These are phyloP conservation scores for Beauveria sp. DNA, from an alignment of 2,329 filamentous ascomycete genomes.

Conservation along the genomic window DNA sequence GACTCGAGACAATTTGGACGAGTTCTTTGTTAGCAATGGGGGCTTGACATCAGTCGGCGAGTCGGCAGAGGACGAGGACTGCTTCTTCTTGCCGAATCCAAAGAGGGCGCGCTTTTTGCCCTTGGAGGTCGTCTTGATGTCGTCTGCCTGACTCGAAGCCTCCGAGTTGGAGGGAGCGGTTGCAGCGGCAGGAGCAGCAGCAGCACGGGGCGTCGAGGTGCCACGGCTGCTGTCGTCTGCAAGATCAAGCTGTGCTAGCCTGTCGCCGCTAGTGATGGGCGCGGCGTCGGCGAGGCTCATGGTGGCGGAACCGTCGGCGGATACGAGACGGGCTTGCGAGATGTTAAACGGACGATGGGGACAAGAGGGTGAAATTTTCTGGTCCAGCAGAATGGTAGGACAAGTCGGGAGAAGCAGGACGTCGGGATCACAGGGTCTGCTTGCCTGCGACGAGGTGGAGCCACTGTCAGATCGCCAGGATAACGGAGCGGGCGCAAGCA, in stretches of 20 bases:
- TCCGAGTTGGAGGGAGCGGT: constrained; percentile 11
- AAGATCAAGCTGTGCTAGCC: constrained; percentile 13
- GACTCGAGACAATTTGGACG: constrained; percentile 27
- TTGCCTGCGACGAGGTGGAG: constrained; percentile 9
- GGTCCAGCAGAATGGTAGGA: not conserved
- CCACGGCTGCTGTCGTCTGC: constrained; percentile 21
- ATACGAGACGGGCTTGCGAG: not conserved
- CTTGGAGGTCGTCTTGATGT: constrained; percentile 16
- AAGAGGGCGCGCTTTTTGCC: constrained; percentile 53
- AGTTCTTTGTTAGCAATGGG: constrained; percentile 25
- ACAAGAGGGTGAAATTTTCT: not conserved
- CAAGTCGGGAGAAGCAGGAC: constrained; percentile 3
- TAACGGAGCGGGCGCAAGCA: constrained; percentile 5
- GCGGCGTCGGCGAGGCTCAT: constrained; percentile 11
- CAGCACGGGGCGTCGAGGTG: constrained; percentile 25
- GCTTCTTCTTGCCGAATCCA: constrained; percentile 56
- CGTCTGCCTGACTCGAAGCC: constrained; percentile 22
- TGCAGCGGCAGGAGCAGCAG: not conserved
- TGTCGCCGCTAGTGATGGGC: constrained; percentile 8
- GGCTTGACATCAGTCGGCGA: constrained; percentile 22
- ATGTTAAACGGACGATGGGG: not conserved
- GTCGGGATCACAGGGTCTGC: constrained; percentile 10
- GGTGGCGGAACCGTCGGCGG: not conserved
- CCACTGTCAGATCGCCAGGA: constrained; percentile 9
- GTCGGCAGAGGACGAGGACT: constrained; percentile 13